Evolutionary conservation across 2,329 filamentous ascomycete genomes (phyloP).

Genomic region (Ceratocystis huliohia): DNA sequence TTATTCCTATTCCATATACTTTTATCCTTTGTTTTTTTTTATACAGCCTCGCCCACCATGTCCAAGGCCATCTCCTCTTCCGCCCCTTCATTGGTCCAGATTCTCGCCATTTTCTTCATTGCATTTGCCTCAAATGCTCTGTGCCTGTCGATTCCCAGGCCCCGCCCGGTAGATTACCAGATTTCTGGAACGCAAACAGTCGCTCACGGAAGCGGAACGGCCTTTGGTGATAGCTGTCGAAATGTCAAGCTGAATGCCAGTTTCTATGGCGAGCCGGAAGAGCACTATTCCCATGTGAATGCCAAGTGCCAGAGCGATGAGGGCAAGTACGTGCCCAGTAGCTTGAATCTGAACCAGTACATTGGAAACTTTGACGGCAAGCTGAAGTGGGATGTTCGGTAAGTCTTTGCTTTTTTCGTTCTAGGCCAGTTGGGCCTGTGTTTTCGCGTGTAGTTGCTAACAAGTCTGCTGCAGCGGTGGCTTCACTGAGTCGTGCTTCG

Average conservation of each 20-base stretch:
- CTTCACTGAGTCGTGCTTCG: slow-evolving; percentile 17
- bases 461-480: slow-evolving; percentile 12
- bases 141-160: neutral
- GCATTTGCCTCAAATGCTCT: neutral
- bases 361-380: slow-evolving; percentile 20
- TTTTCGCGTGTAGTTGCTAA: neutral
- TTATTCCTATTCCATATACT: neutral
- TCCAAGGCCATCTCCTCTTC: neutral
- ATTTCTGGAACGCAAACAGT: too few relatives aligned
- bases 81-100: neutral
- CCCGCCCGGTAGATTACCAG: neutral
- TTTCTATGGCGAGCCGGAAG: slow-evolving; percentile 14
- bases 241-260: slow-evolving; percentile 10
- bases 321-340: slow-evolving; percentile 6
- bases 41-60: neutral
- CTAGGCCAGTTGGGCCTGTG: neutral
- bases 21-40: neutral
- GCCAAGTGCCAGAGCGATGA: slow-evolving; percentile 11
- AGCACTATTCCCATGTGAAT: slow-evolving; percentile 14
- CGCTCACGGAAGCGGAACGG: neutral
- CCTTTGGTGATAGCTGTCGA: slow-evolving; percentile 13
- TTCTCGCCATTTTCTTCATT: neutral
- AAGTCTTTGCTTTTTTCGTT: neutral
- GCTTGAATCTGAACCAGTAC: slow-evolving; percentile 7
- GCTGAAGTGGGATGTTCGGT: slow-evolving; percentile 18